Evolutionary conservation across 2,329 filamentous ascomycete species (phyloP), one percentile per base, ranked within the genome.

Genomic region (Aspergillus proliferans): DNA sequence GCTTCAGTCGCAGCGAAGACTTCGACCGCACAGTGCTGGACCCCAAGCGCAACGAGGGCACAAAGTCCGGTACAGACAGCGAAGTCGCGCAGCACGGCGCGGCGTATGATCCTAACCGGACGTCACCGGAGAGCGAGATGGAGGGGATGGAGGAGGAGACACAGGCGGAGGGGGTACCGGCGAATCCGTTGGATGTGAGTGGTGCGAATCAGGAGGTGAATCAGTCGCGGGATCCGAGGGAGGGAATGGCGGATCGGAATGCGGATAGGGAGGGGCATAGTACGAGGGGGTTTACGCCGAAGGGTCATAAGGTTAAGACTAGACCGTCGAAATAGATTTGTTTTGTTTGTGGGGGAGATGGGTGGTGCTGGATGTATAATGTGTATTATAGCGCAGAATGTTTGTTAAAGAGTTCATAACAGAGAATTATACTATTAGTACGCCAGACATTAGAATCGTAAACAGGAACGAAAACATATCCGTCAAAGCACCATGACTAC

Each of bases 31-130:
- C 85, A 54, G 76, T 76, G 2, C 76, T 94, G 30, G 80, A 85
- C 50, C 82, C 86, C 0, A 75, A 80, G 30, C 70, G 78, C 2
- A 81, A 78, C 47, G 87, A 94, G 64, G 81, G 84, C 68, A 81
- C 81, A 49, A 82, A 85, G 62, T 83, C 81, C 45, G 86, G 82
- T 3, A 81, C 80, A 0, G 87, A 83, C 56, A 72, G 83, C 42
- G 76, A 80, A 10, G 77, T 83, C 0, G 75, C 78, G 0, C 72
- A 76, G 26, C 72, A 79, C 49, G 75, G 83, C 39, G 78, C 83
- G 0, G 85, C 89, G 1, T 94, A 87, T 68, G 78, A 88, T 63
- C 81, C 83, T 0, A 69, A 75, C 48, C 81, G 80, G 64, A 91
- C 86, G 22, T 71, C 76, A 18, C 88, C 88, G 0, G 84, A 89